Conservation (phyloP, 805 yeast genomes). For the Saturnispora saitoi region DNA sequence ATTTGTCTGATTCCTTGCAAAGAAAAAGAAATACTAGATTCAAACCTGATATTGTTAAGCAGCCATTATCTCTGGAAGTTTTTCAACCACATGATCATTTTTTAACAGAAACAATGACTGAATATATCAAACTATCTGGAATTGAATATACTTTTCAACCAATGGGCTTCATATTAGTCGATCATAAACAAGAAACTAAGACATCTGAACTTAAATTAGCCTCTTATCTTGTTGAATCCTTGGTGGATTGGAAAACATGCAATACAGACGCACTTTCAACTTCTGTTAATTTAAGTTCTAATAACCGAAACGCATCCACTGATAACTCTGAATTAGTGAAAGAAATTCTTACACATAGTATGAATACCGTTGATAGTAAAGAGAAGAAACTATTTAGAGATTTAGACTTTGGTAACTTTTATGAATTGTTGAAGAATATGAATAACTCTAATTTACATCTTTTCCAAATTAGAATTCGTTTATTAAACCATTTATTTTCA, state of each 20-base stretch:
- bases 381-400: conserved; percentile 14
- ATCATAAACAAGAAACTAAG: neutral
- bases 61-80: conserved; percentile 1
- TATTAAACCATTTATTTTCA: conserved; percentile 21
- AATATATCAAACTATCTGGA: conserved; percentile 22
- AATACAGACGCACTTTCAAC: conserved; percentile 20
- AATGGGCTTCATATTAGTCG: conserved; percentile 29
- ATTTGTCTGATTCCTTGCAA: neutral
- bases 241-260: conserved; percentile 18
- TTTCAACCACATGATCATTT: conserved; percentile 10
- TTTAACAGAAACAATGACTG: conserved; percentile 11
- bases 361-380: conserved; percentile 9
- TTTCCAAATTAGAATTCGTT: conserved; percentile 22
- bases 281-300: conserved; percentile 10
- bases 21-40: conserved; percentile 6
- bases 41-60: conserved; percentile 5
- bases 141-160: conserved; percentile 35
- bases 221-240: conserved; percentile 3
- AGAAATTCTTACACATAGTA: conserved; percentile 24
- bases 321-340: conserved; percentile 22
- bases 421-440: conserved; percentile 13
- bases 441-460: conserved; percentile 19
- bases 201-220: conserved; percentile 22
- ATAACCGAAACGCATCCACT: neutral
- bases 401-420: conserved; percentile 16